phyloP scores from a whole-genome alignment of 1,284 basidiomycete genomes.

The Moesziomyces sp. region DNA sequence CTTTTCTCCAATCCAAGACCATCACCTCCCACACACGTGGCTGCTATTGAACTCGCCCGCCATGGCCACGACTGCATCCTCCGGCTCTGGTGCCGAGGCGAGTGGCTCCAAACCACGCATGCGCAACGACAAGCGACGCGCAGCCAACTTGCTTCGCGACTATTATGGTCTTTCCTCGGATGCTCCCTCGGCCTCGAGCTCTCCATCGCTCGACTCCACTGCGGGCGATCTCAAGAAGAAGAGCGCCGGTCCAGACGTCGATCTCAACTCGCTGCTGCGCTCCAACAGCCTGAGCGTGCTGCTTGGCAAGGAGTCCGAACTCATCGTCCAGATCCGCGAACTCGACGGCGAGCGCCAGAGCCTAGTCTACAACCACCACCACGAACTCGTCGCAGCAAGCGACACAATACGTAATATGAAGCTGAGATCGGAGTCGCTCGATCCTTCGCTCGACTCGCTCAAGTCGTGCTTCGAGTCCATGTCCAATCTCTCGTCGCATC shows the following conservation, averaged over 20 bases:
- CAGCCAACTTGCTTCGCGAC: constrained; percentile 51
- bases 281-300: constrained; percentile 46
- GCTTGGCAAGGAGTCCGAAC: constrained; percentile 44
- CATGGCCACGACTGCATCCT: too few relatives aligned
- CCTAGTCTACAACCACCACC: constrained; percentile 92
- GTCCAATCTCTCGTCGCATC: constrained; percentile 40
- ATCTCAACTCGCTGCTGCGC: constrained; percentile 37
- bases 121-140: constrained; percentile 34
- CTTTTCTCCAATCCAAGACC: too few relatives aligned
- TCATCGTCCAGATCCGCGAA: constrained; percentile 76
- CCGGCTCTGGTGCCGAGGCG: neutral
- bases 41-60: too few relatives aligned
- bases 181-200: constrained; percentile 7
- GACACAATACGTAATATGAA: constrained; percentile 81
- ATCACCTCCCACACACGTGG: too few relatives aligned
- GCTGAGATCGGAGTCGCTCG: constrained; percentile 44
- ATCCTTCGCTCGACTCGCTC: constrained; percentile 49
- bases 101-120: constrained; percentile 12
- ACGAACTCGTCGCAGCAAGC: constrained; percentile 89
- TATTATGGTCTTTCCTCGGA: constrained; percentile 59
- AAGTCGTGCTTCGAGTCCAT: constrained; percentile 43
- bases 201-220: neutral
- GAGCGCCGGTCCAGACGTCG: constrained; percentile 10
- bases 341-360: constrained; percentile 88
- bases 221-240: too few relatives aligned